A percentile compares a stretch with the other conserved stretches of the same genome.
phyloP scores from a whole-genome alignment of 179 eudicot genomes.

The Actinidia polygama region DNA sequence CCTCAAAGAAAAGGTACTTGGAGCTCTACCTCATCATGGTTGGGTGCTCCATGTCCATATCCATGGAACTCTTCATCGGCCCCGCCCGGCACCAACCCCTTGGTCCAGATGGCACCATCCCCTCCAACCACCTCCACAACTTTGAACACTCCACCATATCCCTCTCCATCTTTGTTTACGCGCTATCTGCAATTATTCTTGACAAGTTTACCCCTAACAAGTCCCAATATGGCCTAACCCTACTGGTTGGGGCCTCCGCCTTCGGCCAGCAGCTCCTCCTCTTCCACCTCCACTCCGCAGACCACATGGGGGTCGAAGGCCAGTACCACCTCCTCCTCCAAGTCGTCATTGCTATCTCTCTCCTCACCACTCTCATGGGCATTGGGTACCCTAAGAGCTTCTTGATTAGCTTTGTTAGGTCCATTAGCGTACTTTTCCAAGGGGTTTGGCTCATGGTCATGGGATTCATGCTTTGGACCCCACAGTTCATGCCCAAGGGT shows the following conservation, averaged over 20 bases:
- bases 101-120: conserved; percentile 74
- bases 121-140: conserved; percentile 87
- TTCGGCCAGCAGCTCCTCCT: conserved; percentile 66
- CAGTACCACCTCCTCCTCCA: conserved; percentile 85
- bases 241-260: conserved; percentile 55
- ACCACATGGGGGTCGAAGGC: conserved; percentile 88
- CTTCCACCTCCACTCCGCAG: conserved; percentile 82
- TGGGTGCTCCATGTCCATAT: conserved; percentile 48
- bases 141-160: conserved; percentile 80
- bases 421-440: conserved; percentile 63
- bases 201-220: conserved; percentile 34
- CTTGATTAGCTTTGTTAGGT: conserved; percentile 52
- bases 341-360: conserved; percentile 42
- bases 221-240: conserved; percentile 44
- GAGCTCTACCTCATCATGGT: conserved; percentile 69
- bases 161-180: conserved; percentile 57
- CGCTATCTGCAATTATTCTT: conserved; percentile 48
- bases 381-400: conserved; percentile 50
- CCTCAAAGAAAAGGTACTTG: conserved; percentile 38
- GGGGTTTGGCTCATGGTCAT: conserved; percentile 83
- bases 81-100: conserved; percentile 73
- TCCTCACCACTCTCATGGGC: conserved; percentile 56
- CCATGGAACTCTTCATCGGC: conserved; percentile 82
- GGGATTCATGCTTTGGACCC: conserved; percentile 85
- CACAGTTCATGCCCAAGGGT: conserved; percentile 59